phyloP scores from a whole-genome alignment of 257 asterid genomes.

The Echium plantagineum region DNA sequence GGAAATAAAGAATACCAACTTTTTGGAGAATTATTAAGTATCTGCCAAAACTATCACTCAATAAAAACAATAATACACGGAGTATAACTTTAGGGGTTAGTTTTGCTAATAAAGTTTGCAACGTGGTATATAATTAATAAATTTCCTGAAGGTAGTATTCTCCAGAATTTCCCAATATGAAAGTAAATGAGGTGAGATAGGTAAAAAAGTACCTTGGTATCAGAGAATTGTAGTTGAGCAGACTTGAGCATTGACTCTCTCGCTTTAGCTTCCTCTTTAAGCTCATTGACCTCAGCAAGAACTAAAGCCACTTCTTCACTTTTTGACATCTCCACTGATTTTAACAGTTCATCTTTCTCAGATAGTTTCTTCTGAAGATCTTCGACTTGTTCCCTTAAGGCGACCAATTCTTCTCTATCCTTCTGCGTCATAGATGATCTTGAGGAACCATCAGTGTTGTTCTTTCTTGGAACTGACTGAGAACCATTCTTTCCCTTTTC shows the following conservation, averaged over 20 bases:
- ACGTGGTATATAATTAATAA: no score
- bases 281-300: conserved; percentile 34
- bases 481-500: conserved; percentile 38
- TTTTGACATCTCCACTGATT: conserved; percentile 51
- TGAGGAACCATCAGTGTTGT: conserved; percentile 37
- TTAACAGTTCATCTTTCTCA: conserved; percentile 76
- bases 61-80: not conserved
- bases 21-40: not conserved
- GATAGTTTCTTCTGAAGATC: conserved; percentile 55
- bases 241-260: conserved; percentile 61
- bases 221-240: conserved; percentile 72
- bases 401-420: conserved; percentile 68
- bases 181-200: not conserved
- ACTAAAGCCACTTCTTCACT: conserved; percentile 55
- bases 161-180: not conserved
- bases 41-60: no score
- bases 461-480: conserved; percentile 35
- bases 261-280: conserved; percentile 43
- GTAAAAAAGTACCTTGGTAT: conserved; percentile 48
- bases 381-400: conserved; percentile 58
- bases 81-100: not conserved
- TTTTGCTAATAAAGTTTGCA: no score
- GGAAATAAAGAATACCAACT: not conserved
- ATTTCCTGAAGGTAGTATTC: not conserved
- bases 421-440: conserved; percentile 46